Evolutionary conservation across 2,329 filamentous ascomycete species (phyloP).

Genomic region (Cercospora sesami): DNA sequence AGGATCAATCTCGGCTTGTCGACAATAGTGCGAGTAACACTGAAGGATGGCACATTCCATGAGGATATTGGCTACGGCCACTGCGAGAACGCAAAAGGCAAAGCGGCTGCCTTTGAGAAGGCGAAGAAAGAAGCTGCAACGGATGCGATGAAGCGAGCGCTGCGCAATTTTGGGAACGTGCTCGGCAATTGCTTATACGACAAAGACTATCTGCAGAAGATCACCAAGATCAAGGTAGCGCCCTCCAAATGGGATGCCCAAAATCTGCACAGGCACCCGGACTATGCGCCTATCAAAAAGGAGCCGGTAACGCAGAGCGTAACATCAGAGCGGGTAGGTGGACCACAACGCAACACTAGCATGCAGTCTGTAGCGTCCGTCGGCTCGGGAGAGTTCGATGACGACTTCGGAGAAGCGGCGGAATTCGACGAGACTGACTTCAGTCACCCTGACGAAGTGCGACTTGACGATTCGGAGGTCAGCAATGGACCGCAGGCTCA

Average conservation of each 20-base stretch:
- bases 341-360: constrained; percentile 32
- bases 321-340: constrained; percentile 19
- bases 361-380: constrained; percentile 35
- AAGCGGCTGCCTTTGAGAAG: constrained; percentile 95
- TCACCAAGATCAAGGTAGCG: constrained; percentile 82
- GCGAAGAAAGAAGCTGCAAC: constrained; percentile 98
- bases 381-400: constrained; percentile 50
- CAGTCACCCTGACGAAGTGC: constrained; percentile 73
- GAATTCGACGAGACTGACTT: constrained; percentile 58
- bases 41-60: constrained; percentile 93
- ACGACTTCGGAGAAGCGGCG: constrained; percentile 56
- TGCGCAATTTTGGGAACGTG: constrained; percentile 92
- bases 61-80: constrained; percentile 97
- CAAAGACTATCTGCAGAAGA: constrained; percentile 85
- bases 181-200: constrained; percentile 99
- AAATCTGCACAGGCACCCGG: constrained; percentile 78
- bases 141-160: constrained; percentile 83
- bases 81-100: constrained; percentile 93
- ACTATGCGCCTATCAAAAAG: constrained; percentile 65
- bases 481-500: constrained; percentile 26
- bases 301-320: constrained; percentile 40
- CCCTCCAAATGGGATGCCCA: constrained; percentile 75
- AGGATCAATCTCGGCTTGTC: constrained; percentile 84
- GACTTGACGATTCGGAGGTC: constrained; percentile 48
- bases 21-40: constrained; percentile 84